Conservation (phyloP, 495 filamentous ascomycete species). For the Lepidopterella palustris region DNA sequence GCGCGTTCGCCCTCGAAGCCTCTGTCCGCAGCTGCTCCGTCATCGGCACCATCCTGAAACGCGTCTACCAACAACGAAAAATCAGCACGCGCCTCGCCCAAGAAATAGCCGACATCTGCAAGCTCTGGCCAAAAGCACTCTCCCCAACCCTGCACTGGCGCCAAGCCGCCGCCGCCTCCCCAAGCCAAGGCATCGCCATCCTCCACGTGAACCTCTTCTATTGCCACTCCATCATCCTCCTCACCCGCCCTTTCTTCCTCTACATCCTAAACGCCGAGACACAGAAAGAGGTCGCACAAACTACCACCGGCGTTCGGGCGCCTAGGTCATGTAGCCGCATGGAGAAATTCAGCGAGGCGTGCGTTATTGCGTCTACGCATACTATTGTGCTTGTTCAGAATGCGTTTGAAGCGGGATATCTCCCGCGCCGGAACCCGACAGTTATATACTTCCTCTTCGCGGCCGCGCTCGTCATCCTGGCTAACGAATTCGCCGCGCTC, state of each 20-base stretch:
- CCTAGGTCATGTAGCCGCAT: slow-evolving; percentile 43
- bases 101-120: slow-evolving; percentile 54
- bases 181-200: slow-evolving; percentile 55
- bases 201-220: slow-evolving; percentile 64
- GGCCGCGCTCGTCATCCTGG: slow-evolving; percentile 59
- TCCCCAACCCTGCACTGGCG: slow-evolving; percentile 44
- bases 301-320: slow-evolving; percentile 21
- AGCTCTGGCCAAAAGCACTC: slow-evolving; percentile 44
- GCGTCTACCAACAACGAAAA: slow-evolving; percentile 63
- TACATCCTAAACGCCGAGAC: slow-evolving; percentile 45
- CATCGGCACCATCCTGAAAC: slow-evolving; percentile 60
- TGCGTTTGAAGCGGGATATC: slow-evolving; percentile 51
- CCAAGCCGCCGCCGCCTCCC: slow-evolving; percentile 42
- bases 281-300: slow-evolving; percentile 32
- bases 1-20: slow-evolving; percentile 43
- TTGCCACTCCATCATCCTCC: slow-evolving; percentile 65
- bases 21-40: slow-evolving; percentile 53
- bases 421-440: slow-evolving; percentile 64
- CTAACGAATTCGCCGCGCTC: slow-evolving; percentile 62
- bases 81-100: slow-evolving; percentile 61
- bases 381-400: slow-evolving; percentile 56
- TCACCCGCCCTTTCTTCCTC: slow-evolving; percentile 67
- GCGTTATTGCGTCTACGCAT: slow-evolving; percentile 62
- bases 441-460: slow-evolving; percentile 70
- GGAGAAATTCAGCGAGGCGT: slow-evolving; percentile 62